Conservation (phyloP, 2,329 filamentous ascomycete genomes). For the Trichoderma sp. region DNA sequence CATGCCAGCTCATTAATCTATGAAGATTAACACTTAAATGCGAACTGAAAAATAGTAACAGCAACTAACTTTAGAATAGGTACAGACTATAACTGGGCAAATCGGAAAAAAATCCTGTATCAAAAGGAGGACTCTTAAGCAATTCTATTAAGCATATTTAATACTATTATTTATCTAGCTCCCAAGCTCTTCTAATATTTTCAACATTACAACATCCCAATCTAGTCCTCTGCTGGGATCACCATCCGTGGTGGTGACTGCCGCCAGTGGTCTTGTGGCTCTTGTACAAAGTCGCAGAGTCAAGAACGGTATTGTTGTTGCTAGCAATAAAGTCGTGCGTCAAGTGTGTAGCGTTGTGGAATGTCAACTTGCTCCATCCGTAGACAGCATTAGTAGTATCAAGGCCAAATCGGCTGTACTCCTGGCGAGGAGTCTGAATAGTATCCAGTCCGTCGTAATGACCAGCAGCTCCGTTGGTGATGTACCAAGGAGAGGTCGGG, state of each 20-base stretch:
- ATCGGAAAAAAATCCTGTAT: too few species aligned
- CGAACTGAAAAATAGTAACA: too few species aligned
- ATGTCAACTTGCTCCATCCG: constrained; percentile 12
- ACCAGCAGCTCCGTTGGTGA: constrained; percentile 13
- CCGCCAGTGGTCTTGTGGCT: background rate
- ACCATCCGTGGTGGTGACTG: background rate
- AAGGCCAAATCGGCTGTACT: background rate
- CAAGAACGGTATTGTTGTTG: constrained; percentile 1
- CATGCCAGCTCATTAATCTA: too few species aligned
- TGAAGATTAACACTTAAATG: too few species aligned
- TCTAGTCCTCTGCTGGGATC: background rate
- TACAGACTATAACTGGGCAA: too few species aligned
- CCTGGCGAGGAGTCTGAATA: background rate
- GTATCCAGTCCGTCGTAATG: constrained; percentile 13
- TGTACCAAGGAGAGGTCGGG: constrained; percentile 12
- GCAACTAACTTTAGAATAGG: too few species aligned
- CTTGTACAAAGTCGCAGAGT: constrained; percentile 12
- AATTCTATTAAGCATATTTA: background rate
- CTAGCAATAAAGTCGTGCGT: constrained; percentile 15
- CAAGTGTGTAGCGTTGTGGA: constrained; percentile 8
- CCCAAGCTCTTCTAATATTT: too few species aligned
- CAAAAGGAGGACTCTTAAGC: background rate
- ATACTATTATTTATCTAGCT: background rate
- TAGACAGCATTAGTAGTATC: constrained; percentile 3
- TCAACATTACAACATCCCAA: background rate